Percentiles rank a stretch among this genome's conserved stretches.
These are phyloP conservation scores for Amphibolis antarctica DNA, from an alignment of 106 monocot species.

Conservation along the genomic window DNA sequence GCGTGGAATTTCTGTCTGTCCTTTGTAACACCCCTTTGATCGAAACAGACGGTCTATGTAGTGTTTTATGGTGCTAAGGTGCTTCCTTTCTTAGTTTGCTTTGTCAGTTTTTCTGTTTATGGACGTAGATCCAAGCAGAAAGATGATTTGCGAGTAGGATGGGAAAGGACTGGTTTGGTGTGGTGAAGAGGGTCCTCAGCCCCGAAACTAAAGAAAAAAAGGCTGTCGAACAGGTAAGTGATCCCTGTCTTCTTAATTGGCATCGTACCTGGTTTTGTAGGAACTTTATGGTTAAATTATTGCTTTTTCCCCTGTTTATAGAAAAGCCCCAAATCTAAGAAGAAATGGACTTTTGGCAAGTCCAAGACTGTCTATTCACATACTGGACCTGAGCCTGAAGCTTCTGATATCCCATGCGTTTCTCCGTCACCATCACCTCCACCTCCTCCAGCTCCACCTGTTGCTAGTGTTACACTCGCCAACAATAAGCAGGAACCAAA, in stretches of 20 bases:
- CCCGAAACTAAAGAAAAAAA: constrained; percentile 4
- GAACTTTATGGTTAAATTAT: too few relatives aligned
- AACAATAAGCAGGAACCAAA: constrained; percentile 31
- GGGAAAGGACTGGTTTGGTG: constrained; percentile 76
- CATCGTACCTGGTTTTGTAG: background rate
- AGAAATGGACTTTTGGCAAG: constrained; percentile 34
- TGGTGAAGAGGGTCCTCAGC: constrained; percentile 63
- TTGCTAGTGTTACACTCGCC: constrained; percentile 12
- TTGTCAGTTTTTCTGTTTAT: too few relatives aligned
- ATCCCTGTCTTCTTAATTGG: too few relatives aligned
- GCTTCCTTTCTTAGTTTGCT: too few relatives aligned
- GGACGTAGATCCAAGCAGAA: too few relatives aligned
- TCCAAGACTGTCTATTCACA: constrained; percentile 10
- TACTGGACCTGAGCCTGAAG: constrained; percentile 1
- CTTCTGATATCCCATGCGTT: background rate
- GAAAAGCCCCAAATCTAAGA: constrained; percentile 25
- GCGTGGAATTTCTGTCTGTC: too few relatives aligned
- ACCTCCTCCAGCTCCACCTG: constrained; percentile 5
- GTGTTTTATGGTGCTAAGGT: too few relatives aligned
- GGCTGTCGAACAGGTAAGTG: constrained; percentile 5
- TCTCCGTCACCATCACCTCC: background rate
- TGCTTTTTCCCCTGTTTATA: background rate
- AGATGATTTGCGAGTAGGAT: too few relatives aligned
- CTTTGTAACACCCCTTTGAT: too few relatives aligned
- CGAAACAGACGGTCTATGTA: too few relatives aligned